Evolutionary conservation across 352 stramenopile genomes (phyloP), one percentile per base, ranked within the genome.

Genomic region (Blastocystis sp.): DNA sequence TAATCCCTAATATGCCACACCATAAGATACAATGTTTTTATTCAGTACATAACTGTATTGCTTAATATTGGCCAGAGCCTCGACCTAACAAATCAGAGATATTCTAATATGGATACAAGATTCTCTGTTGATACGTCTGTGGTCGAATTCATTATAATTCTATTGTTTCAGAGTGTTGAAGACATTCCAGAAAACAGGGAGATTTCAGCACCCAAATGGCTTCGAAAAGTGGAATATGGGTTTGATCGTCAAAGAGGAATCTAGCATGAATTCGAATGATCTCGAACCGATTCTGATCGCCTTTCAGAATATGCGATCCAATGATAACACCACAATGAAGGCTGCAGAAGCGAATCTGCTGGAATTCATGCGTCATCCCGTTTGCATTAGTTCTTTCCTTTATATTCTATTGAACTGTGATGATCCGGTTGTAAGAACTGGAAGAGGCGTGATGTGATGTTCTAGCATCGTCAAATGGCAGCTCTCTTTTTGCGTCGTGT

Each of bases 61-160:
- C 73, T 84, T 84, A 57, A 84, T 84, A 24, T 66, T 48, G 17
- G 73, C 73, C n/a, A 84, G 51, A 33, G 73, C 51, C 44, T 84
- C 73, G 53, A 84, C 73, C 73, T 84, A 68, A 59, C 19, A 7
- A 13, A 30, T 84, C n/a, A 84, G 24, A 19, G 0, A 7, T 9
- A 17, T 19, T 27, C 24, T 13, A 17, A 33, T 48, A 33, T 44
- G 22, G 22, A 35, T 84, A 84, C 73, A 22, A 84, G 30, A 84
- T 84, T 84, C 53, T 84, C 73, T 44, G 73, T 84, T 4, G 73
- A 84, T 66, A 42, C 19, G 40, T 84, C 73, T 37, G 68, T 84
- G 17, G 35, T 40, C 11, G 30, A 30, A n/a, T 48, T 42, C 11
- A 64, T 22, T 64, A 13, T 37, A 13, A n/a, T 51, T 35, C 5